Evolutionary conservation across 148 eudicot genomes (phyloP), one percentile per base, ranked within the genome.

Genomic region (Rhododendron molle): DNA sequence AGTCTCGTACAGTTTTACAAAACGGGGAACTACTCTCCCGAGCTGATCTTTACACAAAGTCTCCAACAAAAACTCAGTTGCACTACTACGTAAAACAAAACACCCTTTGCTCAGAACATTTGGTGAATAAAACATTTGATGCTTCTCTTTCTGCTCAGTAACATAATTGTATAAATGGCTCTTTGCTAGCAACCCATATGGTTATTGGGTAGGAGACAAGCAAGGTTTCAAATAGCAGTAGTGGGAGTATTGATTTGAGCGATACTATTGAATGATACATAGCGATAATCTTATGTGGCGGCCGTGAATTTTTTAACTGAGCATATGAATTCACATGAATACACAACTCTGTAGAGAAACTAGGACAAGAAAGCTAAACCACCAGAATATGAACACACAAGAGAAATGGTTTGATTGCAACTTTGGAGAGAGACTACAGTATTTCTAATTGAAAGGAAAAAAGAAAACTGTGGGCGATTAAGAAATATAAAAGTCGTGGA

Each of bases 401-500:
- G 76, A 38, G 26, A 56, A 36, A 78, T 77, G 54, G 4, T 34
- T 4, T 18, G 13, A 52, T 50, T 56, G 62, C 62, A 62, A n/a
- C 12, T 26, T 12, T 76, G 77, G 28, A 65, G 26, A 32, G 10
- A 13, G 54, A 84, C 20, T 40, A 7, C n/a, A 81, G 8, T 32
- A 30, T 73, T 0, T 52, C 7, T 3, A 12, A 4, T 49, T 3
- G 89, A 38, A 58, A 0, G 56, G 18, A 15, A 49, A 9, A 49
- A 49, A 72, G 86, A 36, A 1, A 85, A 88, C 83, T 76, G 82
- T 88, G 80, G 49, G 87, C 74, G 60, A 81, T 36, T 82, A 54
- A 81, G 20, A 71, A 74, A 52, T 58, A 78, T 20, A 56, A 54
- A 47, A 81, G 84, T 21, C 40, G 15, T 62, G 81, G 88, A 73